A percentile compares a stretch with the other conserved stretches of the same genome.
These are phyloP conservation scores for Aspergillus cejpii DNA, from an alignment of 2,329 filamentous ascomycete genomes.

Conservation along the genomic window DNA sequence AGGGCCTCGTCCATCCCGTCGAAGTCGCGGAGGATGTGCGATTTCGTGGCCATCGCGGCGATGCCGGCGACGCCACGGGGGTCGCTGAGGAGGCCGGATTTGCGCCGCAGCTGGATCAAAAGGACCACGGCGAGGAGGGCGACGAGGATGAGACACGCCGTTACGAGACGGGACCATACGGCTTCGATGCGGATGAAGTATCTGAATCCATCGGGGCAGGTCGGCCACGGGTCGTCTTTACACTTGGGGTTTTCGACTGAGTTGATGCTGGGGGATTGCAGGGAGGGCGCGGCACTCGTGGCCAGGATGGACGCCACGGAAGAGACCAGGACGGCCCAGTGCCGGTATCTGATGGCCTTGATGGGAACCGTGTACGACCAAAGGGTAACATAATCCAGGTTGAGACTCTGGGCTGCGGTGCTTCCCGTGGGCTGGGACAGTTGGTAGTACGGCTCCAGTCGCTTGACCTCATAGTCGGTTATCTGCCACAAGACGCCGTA, in stretches of 20 bases:
- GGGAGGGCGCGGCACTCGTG: constrained; percentile 41
- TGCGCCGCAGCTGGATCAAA: constrained; percentile 42
- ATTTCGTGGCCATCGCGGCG: constrained; percentile 46
- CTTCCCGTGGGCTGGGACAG: constrained; percentile 30
- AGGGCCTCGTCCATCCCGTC: constrained; percentile 42
- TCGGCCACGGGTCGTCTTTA: constrained; percentile 15
- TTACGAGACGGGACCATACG: constrained; percentile 42
- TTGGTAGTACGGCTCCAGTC: constrained; percentile 47
- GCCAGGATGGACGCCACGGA: constrained; percentile 42
- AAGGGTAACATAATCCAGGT: constrained; percentile 46
- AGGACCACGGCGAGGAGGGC: constrained; percentile 39
- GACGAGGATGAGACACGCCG: constrained; percentile 36
- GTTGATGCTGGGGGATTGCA: constrained; percentile 43
- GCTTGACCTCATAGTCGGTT: constrained; percentile 46
- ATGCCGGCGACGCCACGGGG: constrained; percentile 47
- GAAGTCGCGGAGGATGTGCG: constrained; percentile 46
- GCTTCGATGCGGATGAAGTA: constrained; percentile 40
- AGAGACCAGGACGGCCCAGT: constrained; percentile 45
- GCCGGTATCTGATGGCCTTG: constrained; percentile 40
- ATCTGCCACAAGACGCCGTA: constrained; percentile 48
- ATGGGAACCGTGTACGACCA: constrained; percentile 44
- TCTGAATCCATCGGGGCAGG: constrained; percentile 26
- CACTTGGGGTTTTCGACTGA: constrained; percentile 33
- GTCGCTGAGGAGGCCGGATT: constrained; percentile 44
- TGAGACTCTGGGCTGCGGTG: constrained; percentile 36